These are phyloP conservation scores for Diaporthe aspalathi DNA, from an alignment of 2,329 filamentous ascomycete species.

Conservation along the genomic window DNA sequence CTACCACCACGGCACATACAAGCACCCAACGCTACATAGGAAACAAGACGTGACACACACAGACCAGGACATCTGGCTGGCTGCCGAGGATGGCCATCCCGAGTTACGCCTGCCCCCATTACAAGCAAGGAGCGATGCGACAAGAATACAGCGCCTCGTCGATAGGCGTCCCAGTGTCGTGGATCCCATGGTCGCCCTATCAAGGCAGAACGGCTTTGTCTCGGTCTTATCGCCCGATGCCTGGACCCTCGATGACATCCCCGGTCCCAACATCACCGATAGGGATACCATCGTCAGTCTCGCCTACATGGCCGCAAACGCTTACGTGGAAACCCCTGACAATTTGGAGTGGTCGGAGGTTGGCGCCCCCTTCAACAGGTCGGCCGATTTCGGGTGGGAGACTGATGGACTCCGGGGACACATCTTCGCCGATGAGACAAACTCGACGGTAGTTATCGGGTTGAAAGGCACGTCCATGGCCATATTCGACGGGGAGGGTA, in stretches of 20 bases:
- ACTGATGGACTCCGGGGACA: constrained; percentile 89
- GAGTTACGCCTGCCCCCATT: constrained; percentile 65
- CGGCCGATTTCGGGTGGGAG: constrained; percentile 93
- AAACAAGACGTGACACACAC: constrained; percentile 75
- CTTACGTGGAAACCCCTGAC: constrained; percentile 81
- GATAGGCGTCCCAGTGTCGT: constrained; percentile 82
- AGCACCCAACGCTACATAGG: constrained; percentile 81
- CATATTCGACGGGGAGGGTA: constrained; percentile 96
- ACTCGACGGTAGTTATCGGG: constrained; percentile 89
- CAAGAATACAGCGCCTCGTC: constrained; percentile 82
- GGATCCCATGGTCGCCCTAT: constrained; percentile 80
- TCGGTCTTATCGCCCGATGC: constrained; percentile 76
- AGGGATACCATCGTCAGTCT: constrained; percentile 86
- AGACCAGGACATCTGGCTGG: constrained; percentile 69
- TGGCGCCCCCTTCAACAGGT: constrained; percentile 82
- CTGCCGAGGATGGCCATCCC: constrained; percentile 67
- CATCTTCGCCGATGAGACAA: constrained; percentile 87
- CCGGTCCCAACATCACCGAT: constrained; percentile 85
- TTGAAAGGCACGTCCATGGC: constrained; percentile 92
- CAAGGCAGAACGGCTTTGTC: constrained; percentile 75
- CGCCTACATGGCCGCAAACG: constrained; percentile 89
- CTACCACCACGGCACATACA: constrained; percentile 88
- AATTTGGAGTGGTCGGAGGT: constrained; percentile 87
- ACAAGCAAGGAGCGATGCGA: constrained; percentile 70
- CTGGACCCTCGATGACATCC: constrained; percentile 85